Conservation (phyloP, 139 green algal species). For the Chlamydomonas urium region DNA sequence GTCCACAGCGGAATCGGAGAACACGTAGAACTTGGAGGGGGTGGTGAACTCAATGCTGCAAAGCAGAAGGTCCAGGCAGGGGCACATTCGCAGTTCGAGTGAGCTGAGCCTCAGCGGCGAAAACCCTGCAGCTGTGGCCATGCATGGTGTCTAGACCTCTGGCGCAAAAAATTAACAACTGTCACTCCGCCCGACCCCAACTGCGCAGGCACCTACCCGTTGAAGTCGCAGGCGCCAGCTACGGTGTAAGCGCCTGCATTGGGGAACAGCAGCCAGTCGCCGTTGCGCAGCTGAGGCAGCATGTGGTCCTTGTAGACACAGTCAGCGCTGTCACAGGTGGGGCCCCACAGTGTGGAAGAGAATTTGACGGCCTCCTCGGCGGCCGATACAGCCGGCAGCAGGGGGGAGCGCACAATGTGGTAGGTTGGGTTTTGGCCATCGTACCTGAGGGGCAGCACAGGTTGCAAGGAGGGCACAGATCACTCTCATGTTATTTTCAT, state of each 20-base stretch:
- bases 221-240: constrained; percentile 80
- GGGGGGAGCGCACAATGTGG: constrained; percentile 42
- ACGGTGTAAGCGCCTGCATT: constrained; percentile 91
- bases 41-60: constrained; percentile 47
- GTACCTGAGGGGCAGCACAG: too few relatives aligned
- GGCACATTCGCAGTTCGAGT: too few relatives aligned
- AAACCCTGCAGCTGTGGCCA: too few relatives aligned
- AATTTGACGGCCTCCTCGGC: constrained; percentile 18
- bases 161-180: too few relatives aligned
- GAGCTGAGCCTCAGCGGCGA: too few relatives aligned
- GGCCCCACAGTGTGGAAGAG: constrained; percentile 78
- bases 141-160: too few relatives aligned
- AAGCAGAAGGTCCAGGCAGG: too few relatives aligned
- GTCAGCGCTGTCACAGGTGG: constrained; percentile 85
- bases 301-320: constrained; percentile 67
- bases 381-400: constrained; percentile 27
- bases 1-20: constrained; percentile 41
- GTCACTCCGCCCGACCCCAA: too few relatives aligned
- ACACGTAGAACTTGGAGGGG: constrained; percentile 50
- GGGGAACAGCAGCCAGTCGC: constrained; percentile 91
- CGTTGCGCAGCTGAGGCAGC: constrained; percentile 75
- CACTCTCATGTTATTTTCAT: too few relatives aligned
- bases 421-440: constrained; percentile 50
- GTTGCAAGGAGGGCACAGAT: too few relatives aligned
- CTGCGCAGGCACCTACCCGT: constrained; percentile 5